phyloP scores from a whole-genome alignment of 2,329 filamentous ascomycete genomes.

The Seiridium unicorne region DNA sequence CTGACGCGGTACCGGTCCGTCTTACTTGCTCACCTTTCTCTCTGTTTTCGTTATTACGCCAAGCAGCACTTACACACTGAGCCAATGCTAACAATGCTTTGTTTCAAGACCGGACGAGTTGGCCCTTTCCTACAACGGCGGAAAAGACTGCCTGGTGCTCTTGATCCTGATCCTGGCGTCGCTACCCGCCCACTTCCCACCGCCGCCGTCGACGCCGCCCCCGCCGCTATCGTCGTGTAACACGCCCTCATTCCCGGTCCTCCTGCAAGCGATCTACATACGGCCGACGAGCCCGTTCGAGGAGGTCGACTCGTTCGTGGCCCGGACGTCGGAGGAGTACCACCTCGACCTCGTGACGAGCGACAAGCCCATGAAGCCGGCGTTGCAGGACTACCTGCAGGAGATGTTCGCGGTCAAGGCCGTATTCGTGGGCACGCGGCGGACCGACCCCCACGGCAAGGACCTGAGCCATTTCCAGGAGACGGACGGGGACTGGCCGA shows the following conservation, averaged over 20 bases:
- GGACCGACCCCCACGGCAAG: slow-evolving; percentile 89
- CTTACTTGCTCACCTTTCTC: background rate
- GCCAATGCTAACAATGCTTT: too few species aligned
- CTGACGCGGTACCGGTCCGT: slow-evolving; percentile 69
- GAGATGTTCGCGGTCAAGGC: slow-evolving; percentile 67
- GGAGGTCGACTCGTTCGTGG: slow-evolving; percentile 84
- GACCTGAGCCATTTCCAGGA: slow-evolving; percentile 77
- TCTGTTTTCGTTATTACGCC: slow-evolving; percentile 3
- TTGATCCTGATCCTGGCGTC: slow-evolving; percentile 80
- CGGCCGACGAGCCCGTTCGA: slow-evolving; percentile 80
- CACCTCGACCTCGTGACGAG: slow-evolving; percentile 75
- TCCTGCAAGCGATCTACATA: slow-evolving; percentile 83
- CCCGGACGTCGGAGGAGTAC: slow-evolving; percentile 63
- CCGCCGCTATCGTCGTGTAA: slow-evolving; percentile 7
- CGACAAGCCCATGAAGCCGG: slow-evolving; percentile 74
- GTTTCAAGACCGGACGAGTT: slow-evolving; percentile 59
- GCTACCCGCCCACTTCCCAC: slow-evolving; percentile 39
- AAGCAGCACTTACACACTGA: too few species aligned
- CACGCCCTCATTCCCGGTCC: slow-evolving; percentile 33
- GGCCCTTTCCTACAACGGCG: slow-evolving; percentile 93
- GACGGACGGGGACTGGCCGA: slow-evolving; percentile 87
- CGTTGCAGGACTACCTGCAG: slow-evolving; percentile 73
- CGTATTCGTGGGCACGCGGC: slow-evolving; percentile 82
- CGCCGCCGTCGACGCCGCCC: slow-evolving; percentile 11
- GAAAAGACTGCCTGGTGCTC: slow-evolving; percentile 95